Evolutionary conservation across 495 filamentous ascomycete species (phyloP), one percentile per base, ranked within the genome.

Genomic region (Annulohypoxylon maeteangense): DNA sequence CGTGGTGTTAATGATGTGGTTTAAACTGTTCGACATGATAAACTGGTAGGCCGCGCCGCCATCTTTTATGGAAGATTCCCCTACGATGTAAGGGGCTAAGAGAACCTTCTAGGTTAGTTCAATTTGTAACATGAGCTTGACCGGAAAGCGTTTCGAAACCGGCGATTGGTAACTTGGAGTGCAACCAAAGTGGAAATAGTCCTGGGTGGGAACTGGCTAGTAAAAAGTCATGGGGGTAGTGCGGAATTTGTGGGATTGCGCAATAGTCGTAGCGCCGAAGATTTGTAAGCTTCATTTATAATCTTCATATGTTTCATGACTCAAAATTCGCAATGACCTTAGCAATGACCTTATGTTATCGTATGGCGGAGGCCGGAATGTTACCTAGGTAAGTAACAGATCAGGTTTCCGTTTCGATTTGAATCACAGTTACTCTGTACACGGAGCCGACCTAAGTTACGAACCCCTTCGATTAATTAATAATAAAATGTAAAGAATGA

Each of bases 81-180:
- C 14, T 40, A 14, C 82, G 38, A 79, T 77, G 82, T 84, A 89
- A 7, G 86, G 78, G 42, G 79, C 69, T 40, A 40, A n/a, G 11
- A 12, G 36, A 40, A 40, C 14, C 36, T 40, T 18, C 40, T 20
- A 20, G 40, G 18, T 20, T 48, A 22, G 44, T 7, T 48, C 11
- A 2, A 20, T 48, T 48, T 23, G 40, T 20, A 18, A 44, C 40
- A 18, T 44, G 6, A 4, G n/a, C n/a, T 44, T 44, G n/a, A 7
- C 16, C 40, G 40, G 8, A 40, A 40, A 40, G 1, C 36, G 36
- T 40, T 10, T n/a, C 36, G 14, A 12, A 4, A 3, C 36, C 36
- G 11, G n/a, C 36, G 36, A 40, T 14, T 40, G 36, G 12, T 40
- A 40, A 12, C 36, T 12, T 20, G 40, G n/a, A 7, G 7, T 20